phyloP scores from a whole-genome alignment of 495 filamentous ascomycete genomes.

The Terfezia claveryi region DNA sequence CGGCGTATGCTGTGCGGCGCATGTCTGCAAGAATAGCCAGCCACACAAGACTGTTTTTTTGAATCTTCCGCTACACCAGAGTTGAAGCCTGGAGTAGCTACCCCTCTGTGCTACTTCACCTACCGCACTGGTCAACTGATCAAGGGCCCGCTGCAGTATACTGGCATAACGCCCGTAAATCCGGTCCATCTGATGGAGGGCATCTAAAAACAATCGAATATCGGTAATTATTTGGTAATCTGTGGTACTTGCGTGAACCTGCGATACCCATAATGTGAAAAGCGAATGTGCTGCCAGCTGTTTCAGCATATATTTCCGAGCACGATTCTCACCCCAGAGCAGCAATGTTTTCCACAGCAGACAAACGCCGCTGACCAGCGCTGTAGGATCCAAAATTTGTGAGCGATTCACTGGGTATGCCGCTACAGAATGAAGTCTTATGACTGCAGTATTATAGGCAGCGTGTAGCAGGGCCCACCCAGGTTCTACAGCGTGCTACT shows the following conservation, averaged over 20 bases:
- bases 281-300: conserved; percentile 71
- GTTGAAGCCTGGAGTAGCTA: too few relatives aligned
- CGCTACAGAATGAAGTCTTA: conserved; percentile 76
- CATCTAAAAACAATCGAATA: conserved; percentile 58
- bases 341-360: conserved; percentile 64
- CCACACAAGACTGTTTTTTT: conserved; percentile 32
- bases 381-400: conserved; percentile 66
- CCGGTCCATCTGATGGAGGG: conserved; percentile 52
- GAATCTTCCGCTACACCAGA: conserved; percentile 1
- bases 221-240: conserved; percentile 57
- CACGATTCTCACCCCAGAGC: conserved; percentile 53
- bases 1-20: conserved; percentile 63
- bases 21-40: conserved; percentile 77
- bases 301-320: conserved; percentile 45
- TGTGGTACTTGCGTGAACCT: conserved; percentile 73
- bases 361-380: conserved; percentile 56
- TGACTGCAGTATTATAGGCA: conserved; percentile 53
- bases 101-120: conserved; percentile 24
- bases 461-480: conserved; percentile 73
- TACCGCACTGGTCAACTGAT: conserved; percentile 40
- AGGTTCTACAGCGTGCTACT: conserved; percentile 23
- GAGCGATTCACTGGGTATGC: conserved; percentile 74
- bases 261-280: conserved; percentile 73
- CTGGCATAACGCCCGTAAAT: conserved; percentile 65
- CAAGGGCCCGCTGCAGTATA: conserved; percentile 60